A percentile compares a stretch with the other conserved stretches of the same genome.
These are phyloP conservation scores for Fusarium guadeloupense DNA, from an alignment of 2,329 filamentous ascomycete genomes.

Conservation along the genomic window DNA sequence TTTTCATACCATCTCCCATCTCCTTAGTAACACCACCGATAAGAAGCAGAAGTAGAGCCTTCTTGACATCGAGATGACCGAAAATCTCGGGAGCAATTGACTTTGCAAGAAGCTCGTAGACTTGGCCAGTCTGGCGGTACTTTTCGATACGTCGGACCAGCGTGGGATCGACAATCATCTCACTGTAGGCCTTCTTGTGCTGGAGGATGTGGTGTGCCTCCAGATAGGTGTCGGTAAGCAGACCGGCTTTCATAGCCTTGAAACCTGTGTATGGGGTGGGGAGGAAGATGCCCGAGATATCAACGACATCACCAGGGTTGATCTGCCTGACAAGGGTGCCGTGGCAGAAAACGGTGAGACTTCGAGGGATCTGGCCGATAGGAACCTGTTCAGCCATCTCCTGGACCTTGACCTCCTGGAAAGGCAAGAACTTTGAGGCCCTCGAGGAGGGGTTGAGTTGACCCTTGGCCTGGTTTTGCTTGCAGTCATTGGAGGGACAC, in stretches of 20 bases:
- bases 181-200: constrained; percentile 98
- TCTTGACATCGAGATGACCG: constrained; percentile 96
- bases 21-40: constrained; percentile 97
- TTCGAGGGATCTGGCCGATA: constrained; percentile 94
- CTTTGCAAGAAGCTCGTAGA: constrained; percentile 94
- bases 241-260: constrained; percentile 92
- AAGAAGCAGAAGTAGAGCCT: constrained; percentile 91
- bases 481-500: constrained; percentile 91
- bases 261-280: constrained; percentile 99
- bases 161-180: constrained; percentile 83
- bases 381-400: constrained; percentile 99
- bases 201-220: constrained; percentile 94
- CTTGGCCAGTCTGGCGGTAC: constrained; percentile 84
- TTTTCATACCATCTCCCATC: constrained; percentile 98
- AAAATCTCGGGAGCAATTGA: constrained; percentile 98
- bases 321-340: constrained; percentile 86
- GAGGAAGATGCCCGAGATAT: constrained; percentile 93
- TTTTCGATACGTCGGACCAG: constrained; percentile 86
- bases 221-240: constrained; percentile 96
- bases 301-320: constrained; percentile 93
- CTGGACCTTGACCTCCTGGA: constrained; percentile 98
- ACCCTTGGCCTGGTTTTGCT: constrained; percentile 88
- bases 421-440: constrained; percentile 95
- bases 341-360: constrained; percentile 88
- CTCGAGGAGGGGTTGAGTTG: constrained; percentile 94